Percentiles rank a stretch among this genome's conserved stretches.
phyloP scores from a whole-genome alignment of 768 basidiomycete species.

The Gloeophyllum trabeum region DNA sequence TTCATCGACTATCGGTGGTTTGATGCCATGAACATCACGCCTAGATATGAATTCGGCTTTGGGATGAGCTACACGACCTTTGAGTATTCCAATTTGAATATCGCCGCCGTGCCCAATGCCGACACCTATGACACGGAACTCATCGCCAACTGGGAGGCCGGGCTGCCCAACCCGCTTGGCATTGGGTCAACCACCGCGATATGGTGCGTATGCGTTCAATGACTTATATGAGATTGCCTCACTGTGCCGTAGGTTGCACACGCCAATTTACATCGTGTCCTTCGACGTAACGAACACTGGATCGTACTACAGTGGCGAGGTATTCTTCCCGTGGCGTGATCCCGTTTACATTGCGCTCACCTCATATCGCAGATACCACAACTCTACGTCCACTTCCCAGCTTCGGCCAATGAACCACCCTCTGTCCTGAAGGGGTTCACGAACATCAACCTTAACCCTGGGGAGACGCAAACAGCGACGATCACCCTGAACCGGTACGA shows the following conservation, averaged over 20 bases:
- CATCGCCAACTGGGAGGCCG: constrained; percentile 26
- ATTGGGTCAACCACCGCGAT: neutral
- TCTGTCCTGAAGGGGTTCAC: constrained; percentile 22
- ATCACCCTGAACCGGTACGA: constrained; percentile 38
- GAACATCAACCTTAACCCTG: constrained; percentile 25
- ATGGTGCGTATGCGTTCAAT: neutral
- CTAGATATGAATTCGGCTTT: constrained; percentile 85
- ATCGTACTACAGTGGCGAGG: no score
- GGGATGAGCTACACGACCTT: constrained; percentile 84
- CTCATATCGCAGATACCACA: constrained; percentile 12
- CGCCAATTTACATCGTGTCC: constrained; percentile 47
- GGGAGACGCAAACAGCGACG: constrained; percentile 33
- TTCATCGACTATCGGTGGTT: neutral
- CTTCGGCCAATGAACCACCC: constrained; percentile 18
- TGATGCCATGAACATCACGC: constrained; percentile 46
- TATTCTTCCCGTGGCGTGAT: no score
- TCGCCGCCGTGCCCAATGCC: constrained; percentile 24
- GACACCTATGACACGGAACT: constrained; percentile 14
- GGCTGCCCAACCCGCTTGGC: constrained; percentile 25
- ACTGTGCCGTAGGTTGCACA: constrained; percentile 39
- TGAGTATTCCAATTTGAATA: constrained; percentile 47
- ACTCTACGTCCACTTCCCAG: constrained; percentile 18
- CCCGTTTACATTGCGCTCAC: no score
- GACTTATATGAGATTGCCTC: neutral
- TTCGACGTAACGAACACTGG: constrained; percentile 66